phyloP scores from a whole-genome alignment of 2,329 filamentous ascomycete genomes.

The Beauveria sp. region DNA sequence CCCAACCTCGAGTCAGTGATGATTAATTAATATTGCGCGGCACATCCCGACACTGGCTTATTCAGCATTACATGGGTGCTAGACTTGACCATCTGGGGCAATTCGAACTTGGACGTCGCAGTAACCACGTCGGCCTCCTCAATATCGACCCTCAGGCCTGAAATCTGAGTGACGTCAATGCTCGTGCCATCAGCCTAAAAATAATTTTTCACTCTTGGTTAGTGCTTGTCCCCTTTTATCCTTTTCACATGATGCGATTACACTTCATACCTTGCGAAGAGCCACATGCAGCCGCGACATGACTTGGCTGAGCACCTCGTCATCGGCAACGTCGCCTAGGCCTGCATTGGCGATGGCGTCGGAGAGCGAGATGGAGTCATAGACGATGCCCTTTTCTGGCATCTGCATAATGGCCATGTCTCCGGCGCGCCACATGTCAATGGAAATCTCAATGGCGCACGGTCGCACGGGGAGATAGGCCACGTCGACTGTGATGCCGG shows the following conservation, averaged over 20 bases:
- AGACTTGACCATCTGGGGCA: neutral
- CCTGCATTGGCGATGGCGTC: neutral
- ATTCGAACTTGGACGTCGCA: neutral
- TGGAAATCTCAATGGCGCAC: neutral
- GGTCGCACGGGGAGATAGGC: constrained; percentile 3
- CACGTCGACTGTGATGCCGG: neutral
- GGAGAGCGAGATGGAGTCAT: neutral
- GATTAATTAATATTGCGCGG: neutral
- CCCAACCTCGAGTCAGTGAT: neutral
- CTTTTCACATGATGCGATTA: neutral
- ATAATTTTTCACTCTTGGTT: neutral
- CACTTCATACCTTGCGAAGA: constrained; percentile 3
- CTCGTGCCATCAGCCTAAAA: neutral
- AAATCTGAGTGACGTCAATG: neutral
- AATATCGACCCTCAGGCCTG: neutral
- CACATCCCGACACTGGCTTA: neutral
- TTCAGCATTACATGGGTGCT: neutral
- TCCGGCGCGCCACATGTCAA: neutral
- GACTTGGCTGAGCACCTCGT: neutral
- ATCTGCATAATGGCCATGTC: constrained; percentile 3
- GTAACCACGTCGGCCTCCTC: neutral
- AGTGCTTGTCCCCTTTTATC: neutral
- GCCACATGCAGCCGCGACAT: neutral
- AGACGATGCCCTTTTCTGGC: neutral
- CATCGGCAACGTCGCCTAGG: neutral